Conservation (phyloP, 805 yeast genomes). For the Saccharomyces kudriavzevii region DNA sequence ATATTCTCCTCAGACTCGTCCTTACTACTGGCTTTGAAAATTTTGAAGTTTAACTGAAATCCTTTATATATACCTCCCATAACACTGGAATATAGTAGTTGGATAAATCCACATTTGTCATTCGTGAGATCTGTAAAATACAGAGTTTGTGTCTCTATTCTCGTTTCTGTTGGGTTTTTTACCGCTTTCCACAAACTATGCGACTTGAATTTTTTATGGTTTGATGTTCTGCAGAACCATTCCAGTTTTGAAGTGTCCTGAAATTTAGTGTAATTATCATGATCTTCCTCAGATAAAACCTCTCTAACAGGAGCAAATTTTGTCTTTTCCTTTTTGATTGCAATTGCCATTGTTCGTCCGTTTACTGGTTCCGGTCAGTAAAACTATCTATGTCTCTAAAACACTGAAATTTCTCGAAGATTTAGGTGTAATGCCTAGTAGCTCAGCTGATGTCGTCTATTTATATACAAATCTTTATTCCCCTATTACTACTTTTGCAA, state of each 20-base stretch:
- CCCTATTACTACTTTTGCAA: not conserved
- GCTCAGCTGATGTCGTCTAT: not conserved
- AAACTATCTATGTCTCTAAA: not conserved
- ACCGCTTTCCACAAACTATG: not conserved
- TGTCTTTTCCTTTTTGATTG: conserved; percentile 6
- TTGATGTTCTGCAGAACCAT: not conserved
- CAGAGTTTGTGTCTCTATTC: conserved; percentile 48
- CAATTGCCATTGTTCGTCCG: not conserved
- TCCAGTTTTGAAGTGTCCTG: not conserved
- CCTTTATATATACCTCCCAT: conserved; percentile 45
- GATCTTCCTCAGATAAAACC: conserved; percentile 2
- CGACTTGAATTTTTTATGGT: not conserved
- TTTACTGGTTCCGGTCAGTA: not conserved
- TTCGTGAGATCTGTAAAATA: conserved; percentile 42
- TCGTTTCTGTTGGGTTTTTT: conserved; percentile 18
- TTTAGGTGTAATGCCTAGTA: not conserved
- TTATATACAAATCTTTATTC: not conserved
- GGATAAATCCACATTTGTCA: conserved; percentile 44
- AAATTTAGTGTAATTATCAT: not conserved
- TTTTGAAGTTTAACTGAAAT: conserved; percentile 45
- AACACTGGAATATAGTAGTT: conserved; percentile 43
- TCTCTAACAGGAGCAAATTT: conserved; percentile 10
- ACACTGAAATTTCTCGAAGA: not conserved
- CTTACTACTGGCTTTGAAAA: conserved; percentile 18
- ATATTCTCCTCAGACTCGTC: conserved; percentile 21